Evolutionary conservation across 805 yeast genomes (phyloP), one percentile per base, ranked within the genome.

Genomic region (Debaryomyces prosopidis): DNA sequence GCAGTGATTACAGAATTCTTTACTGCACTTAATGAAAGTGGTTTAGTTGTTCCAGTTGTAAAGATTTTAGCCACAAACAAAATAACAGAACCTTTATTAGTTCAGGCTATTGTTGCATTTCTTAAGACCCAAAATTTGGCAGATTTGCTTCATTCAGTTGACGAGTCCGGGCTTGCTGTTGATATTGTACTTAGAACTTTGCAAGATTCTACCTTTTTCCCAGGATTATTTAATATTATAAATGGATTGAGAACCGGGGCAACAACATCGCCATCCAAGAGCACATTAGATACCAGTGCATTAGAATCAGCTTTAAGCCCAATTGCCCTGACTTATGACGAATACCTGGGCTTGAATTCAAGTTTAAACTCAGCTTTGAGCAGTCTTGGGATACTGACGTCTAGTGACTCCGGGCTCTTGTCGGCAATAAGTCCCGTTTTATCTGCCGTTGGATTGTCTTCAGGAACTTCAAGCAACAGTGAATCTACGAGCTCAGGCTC

Each of bases 41-140:
- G 58, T n/a, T 42, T 57, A n/a, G 63, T 52, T 11, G 54, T 57
- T 5, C 42, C 40, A 26, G 39, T 61, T 31, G 47, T 58, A 2
- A 59, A 60, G 17, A 39, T 55, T 5, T 60, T 62, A 7, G 55
- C 55, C 15, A 48, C 56, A 7, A 49, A 55, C 35, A 51, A 53
- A 8, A 36, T 64, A 23, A 62, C 66, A n/a, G 63, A 63, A 41
- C 55, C 56, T 16, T 57, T 56, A 26, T 53, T 59, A 26, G 58
- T 54, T 17, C 46, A 51, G 26, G 63, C 58, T 26, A 53, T 58
- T 43, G 64, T 53, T 30, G 55, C 48, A 9, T 59, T 62, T 39
- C 44, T 64, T 27, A 48, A 58, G 36, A 36, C 52, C 9, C 54
- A 51, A 32, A 57, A 61, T 42, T 55, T 63, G 40, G 44, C 54